phyloP scores from a whole-genome alignment of 805 yeast species.

The Hanseniaspora thailandica region DNA sequence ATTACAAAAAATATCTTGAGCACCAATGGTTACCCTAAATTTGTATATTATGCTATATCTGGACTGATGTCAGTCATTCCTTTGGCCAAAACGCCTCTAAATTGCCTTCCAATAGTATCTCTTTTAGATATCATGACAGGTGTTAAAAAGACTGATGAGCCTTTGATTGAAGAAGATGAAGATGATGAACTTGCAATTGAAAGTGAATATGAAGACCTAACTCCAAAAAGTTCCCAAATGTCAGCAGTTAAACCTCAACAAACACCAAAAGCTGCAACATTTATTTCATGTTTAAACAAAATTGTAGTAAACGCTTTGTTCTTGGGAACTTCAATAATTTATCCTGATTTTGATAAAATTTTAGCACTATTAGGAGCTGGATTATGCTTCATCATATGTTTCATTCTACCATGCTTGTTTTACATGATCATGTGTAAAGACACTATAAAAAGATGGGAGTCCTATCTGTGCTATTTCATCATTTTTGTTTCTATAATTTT shows the following conservation, averaged over 20 bases:
- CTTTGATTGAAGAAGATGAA: slow-evolving; percentile 11
- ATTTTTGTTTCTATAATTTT: slow-evolving; percentile 36
- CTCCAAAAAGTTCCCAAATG: not conserved
- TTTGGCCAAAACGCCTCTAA: slow-evolving; percentile 70
- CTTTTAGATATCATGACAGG: slow-evolving; percentile 47
- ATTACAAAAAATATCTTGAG: slow-evolving; percentile 63
- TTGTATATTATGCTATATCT: slow-evolving; percentile 48
- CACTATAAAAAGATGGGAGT: slow-evolving; percentile 34
- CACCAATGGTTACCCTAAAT: slow-evolving; percentile 55
- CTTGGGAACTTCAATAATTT: slow-evolving; percentile 46
- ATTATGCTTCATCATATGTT: slow-evolving; percentile 66
- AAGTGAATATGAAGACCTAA: slow-evolving; percentile 10
- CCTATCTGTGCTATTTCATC: slow-evolving; percentile 32
- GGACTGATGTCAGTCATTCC: slow-evolving; percentile 71
- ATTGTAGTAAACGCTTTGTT: slow-evolving; percentile 44
- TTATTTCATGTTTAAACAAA: slow-evolving; percentile 27
- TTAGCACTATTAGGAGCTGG: slow-evolving; percentile 75
- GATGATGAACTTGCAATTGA: slow-evolving; percentile 10
- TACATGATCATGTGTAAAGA: slow-evolving; percentile 46
- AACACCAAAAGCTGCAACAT: not conserved
- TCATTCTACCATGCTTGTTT: slow-evolving; percentile 65
- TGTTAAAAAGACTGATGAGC: slow-evolving; percentile 22
- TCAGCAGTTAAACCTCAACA: not conserved
- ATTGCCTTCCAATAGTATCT: slow-evolving; percentile 69
- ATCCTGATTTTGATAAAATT: slow-evolving; percentile 71